phyloP scores from a whole-genome alignment of 2,329 filamentous ascomycete species.

The Colletotrichum musicola region DNA sequence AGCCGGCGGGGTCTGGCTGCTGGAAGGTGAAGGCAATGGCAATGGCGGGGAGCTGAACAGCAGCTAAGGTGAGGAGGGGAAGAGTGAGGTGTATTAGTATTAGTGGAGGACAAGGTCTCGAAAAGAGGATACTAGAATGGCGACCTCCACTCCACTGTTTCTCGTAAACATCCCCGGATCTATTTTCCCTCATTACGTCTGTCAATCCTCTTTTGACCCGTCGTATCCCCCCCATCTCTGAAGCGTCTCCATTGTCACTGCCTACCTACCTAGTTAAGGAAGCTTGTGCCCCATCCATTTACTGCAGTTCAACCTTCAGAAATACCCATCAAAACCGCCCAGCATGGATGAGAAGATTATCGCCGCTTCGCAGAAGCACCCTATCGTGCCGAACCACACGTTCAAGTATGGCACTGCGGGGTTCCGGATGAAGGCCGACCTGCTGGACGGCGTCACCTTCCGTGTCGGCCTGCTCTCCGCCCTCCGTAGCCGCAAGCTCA shows the following conservation, averaged over 20 bases:
- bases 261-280: neutral
- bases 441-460: slow-evolving; percentile 93
- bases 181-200: slow-evolving; percentile 20
- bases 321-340: slow-evolving; percentile 36
- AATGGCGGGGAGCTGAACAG: slow-evolving; percentile 23
- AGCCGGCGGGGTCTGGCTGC: slow-evolving; percentile 26
- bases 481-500: slow-evolving; percentile 89
- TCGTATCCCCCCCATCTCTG: neutral
- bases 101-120: slow-evolving; percentile 25
- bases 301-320: neutral
- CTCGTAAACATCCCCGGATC: slow-evolving; percentile 34
- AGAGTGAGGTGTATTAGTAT: neutral
- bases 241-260: neutral
- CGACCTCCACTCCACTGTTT: slow-evolving; percentile 37
- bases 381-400: slow-evolving; percentile 65
- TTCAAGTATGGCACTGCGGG: slow-evolving; percentile 78
- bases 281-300: slow-evolving; percentile 4
- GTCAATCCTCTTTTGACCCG: slow-evolving; percentile 1
- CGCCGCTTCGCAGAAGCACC: slow-evolving; percentile 72
- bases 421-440: slow-evolving; percentile 78
- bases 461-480: slow-evolving; percentile 91
- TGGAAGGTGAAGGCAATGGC: neutral
- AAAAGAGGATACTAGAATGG: slow-evolving; percentile 30
- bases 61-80: slow-evolving; percentile 9
- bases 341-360: slow-evolving; percentile 69